Conservation (phyloP, 345 rosid genomes). For the Turritis glabra region DNA sequence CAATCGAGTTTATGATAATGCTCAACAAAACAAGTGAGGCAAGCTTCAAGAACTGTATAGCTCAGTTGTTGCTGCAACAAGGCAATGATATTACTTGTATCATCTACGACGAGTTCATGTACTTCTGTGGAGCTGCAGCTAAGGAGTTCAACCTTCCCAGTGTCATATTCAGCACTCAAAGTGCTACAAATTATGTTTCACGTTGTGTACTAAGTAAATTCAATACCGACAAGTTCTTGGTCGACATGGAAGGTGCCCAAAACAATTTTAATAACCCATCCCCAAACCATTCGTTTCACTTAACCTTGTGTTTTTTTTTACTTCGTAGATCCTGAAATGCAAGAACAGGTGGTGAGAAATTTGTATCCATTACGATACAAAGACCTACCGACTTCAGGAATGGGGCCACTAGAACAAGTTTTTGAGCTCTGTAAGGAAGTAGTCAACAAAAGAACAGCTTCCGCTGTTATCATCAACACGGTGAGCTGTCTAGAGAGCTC, state of each 20-base stretch:
- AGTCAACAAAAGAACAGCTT: conserved; percentile 20
- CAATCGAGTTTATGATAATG: neutral
- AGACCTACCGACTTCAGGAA: neutral
- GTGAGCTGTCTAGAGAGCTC: conserved; percentile 16
- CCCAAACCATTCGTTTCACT: neutral
- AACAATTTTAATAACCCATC: neutral
- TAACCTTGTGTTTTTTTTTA: neutral
- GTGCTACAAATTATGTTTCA: conserved; percentile 25
- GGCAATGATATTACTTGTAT: conserved; percentile 37
- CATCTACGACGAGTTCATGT: conserved; percentile 38
- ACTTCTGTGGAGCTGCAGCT: conserved; percentile 22
- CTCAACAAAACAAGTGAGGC: conserved; percentile 42
- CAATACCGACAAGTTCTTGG: conserved; percentile 2
- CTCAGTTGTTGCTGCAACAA: neutral
- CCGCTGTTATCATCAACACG: conserved; percentile 27
- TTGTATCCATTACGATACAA: conserved; percentile 27
- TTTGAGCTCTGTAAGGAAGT: neutral
- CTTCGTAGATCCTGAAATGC: conserved; percentile 1
- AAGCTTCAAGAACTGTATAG: conserved; percentile 25
- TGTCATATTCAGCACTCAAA: conserved; percentile 24
- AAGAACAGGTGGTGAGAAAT: conserved; percentile 22
- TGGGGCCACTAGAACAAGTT: conserved; percentile 3
- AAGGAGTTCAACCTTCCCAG: neutral
- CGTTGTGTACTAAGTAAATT: neutral
- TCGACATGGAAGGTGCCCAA: conserved; percentile 23